Base-by-base conservation (phyloP, 352 stramenopile genomes). In the Thraustotheca clavata region DNA sequence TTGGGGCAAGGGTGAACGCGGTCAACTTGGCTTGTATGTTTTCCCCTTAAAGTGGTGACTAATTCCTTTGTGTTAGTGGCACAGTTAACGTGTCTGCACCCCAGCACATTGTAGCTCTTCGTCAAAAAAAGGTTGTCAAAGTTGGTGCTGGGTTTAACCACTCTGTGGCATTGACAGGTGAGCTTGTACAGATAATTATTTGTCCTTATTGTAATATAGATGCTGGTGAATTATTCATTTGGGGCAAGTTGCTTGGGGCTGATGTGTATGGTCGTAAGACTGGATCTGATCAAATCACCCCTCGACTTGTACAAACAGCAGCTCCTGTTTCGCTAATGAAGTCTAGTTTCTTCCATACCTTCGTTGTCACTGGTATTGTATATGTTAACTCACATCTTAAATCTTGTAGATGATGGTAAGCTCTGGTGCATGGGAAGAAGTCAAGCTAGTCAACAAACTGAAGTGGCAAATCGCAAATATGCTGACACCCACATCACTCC, bases 71-170 rank as follows among this genome's bases (percentile, higher is more conserved):
- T 14, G 9, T 20, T 59, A 67, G 49, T n/a, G 85, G 81, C 46
- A 82, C 79, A 3, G 83, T 79, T 7, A 94, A 91, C 72, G 69
- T 86, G 27, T 77, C 76, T 60, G 72, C 71, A 12, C 81, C 85
- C 27, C 83, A 90, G 43, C 79, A 91, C 55, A 62, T 94, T 34
- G 82, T 92, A 52, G 83, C 85, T 16, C 72, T 94, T 27, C 88
- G 88, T 62, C 74, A 78, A 60, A 82, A 80, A 61, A 73, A 76
- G 14, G 71, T 92, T 52, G 73, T 72, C 27, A 49, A 73, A 24
- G 84, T 95, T 34, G 74, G 75, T 49, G 83, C 84, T 41, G 85
- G 86, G n/a, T 94, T 95, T 59, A 94, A 92, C 67, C 71, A 88
- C 66, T 91, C 81, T 24, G 83, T 72, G 26, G 84, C 82, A 27